Conservation (phyloP, 192 early-diverging fungal species). For the Chytriomyces sp. region DNA sequence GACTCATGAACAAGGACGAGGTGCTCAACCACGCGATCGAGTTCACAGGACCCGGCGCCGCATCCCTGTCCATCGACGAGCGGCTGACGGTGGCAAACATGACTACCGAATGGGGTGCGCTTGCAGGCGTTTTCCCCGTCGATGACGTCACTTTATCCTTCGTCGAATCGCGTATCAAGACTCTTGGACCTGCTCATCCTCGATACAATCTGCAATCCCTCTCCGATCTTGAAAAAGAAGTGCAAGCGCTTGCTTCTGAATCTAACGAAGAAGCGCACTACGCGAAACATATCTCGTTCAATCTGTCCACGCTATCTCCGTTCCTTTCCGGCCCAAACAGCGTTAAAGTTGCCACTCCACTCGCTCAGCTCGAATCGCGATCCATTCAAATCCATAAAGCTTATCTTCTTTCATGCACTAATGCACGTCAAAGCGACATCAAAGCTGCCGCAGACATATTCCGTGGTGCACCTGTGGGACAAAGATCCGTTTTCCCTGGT, state of each 20-base stretch:
- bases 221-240: conserved; percentile 70
- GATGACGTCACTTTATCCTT: conserved; percentile 74
- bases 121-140: conserved; percentile 95
- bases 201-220: conserved; percentile 53
- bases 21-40: conserved; percentile 95
- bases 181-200: conserved; percentile 41
- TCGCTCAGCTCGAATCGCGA: conserved; percentile 72
- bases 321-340: conserved; percentile 94
- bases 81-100: conserved; percentile 97
- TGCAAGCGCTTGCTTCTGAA: conserved; percentile 66
- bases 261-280: conserved; percentile 73
- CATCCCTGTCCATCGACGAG: conserved; percentile 79
- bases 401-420: conserved; percentile 94
- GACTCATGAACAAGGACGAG: conserved; percentile 89
- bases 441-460: conserved; percentile 72
- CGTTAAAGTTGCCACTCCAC: conserved; percentile 88
- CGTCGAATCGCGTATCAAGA: conserved; percentile 43
- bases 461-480: conserved; percentile 40
- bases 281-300: conserved; percentile 83
- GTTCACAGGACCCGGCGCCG: conserved; percentile 79
- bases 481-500: conserved; percentile 69
- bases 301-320: conserved; percentile 85
- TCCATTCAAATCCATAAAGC: conserved; percentile 92
- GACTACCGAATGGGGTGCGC: conserved; percentile 99
- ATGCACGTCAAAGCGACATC: conserved; percentile 90